Evolutionary conservation across 805 yeast genomes (phyloP).

Genomic region (Starmerella khaoyaiensis): DNA sequence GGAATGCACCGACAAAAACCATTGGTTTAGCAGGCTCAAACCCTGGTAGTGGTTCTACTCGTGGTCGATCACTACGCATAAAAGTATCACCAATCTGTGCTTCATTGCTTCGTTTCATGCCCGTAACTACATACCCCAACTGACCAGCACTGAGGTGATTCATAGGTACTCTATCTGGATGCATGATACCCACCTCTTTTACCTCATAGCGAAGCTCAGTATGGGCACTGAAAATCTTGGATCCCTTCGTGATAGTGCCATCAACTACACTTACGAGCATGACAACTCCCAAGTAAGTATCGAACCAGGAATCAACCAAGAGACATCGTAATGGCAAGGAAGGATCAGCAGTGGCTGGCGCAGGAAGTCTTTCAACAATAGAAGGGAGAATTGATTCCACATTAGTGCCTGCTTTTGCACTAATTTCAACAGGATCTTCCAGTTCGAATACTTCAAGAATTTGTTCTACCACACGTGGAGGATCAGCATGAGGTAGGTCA

Average conservation of each 20-base stretch:
- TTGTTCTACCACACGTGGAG: slow-evolving; percentile 67
- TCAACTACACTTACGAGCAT: slow-evolving; percentile 74
- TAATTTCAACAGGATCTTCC: slow-evolving; percentile 59
- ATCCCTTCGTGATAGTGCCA: slow-evolving; percentile 63
- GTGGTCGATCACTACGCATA: slow-evolving; percentile 36
- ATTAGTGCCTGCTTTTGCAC: slow-evolving; percentile 83
- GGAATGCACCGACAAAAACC: slow-evolving; percentile 97
- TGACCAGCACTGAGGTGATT: slow-evolving; percentile 70
- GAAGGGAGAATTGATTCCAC: slow-evolving; percentile 71
- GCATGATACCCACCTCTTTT: slow-evolving; percentile 89
- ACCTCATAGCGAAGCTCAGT: slow-evolving; percentile 68
- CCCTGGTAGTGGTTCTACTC: slow-evolving; percentile 72
- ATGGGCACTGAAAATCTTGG: slow-evolving; percentile 63
- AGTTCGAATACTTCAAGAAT: slow-evolving; percentile 69
- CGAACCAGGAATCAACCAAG: slow-evolving; percentile 97
- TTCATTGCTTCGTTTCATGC: slow-evolving; percentile 77
- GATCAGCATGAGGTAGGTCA: slow-evolving; percentile 78
- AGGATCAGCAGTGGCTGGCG: slow-evolving; percentile 37
- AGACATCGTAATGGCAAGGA: slow-evolving; percentile 52
- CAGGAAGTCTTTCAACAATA: slow-evolving; percentile 66
- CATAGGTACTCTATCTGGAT: slow-evolving; percentile 69
- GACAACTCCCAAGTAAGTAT: slow-evolving; percentile 81
- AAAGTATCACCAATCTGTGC: slow-evolving; percentile 89
- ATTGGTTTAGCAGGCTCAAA: slow-evolving; percentile 95
- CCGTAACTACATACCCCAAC: slow-evolving; percentile 88